Evolutionary conservation across 352 stramenopile species (phyloP).

Genomic region (Nothophytophthora sp.): DNA sequence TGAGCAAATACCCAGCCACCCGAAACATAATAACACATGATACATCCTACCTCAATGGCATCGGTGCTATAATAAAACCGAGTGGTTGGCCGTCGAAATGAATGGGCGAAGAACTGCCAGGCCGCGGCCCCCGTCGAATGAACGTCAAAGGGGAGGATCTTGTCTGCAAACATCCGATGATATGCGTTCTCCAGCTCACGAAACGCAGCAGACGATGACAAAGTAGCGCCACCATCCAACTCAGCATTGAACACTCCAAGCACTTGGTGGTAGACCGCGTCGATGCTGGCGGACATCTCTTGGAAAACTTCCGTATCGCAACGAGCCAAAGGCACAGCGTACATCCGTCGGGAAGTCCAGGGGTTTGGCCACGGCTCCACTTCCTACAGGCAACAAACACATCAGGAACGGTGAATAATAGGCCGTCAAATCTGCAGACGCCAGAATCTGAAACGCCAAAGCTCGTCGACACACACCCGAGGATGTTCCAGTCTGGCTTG

Average conservation of each 20-base stretch:
- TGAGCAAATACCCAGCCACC: too few relatives aligned
- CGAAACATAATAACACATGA: neutral
- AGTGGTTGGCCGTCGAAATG: conserved; percentile 24
- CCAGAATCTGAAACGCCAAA: too few relatives aligned
- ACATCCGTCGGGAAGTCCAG: conserved; percentile 20
- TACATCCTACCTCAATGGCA: neutral
- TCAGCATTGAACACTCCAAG: conserved; percentile 36
- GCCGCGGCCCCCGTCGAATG: conserved; percentile 25
- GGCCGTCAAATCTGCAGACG: too few relatives aligned
- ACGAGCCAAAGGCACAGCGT: conserved; percentile 14
- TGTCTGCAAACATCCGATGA: conserved; percentile 32
- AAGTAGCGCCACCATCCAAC: too few relatives aligned
- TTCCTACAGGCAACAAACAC: neutral
- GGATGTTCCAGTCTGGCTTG: conserved; percentile 1
- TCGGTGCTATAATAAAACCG: conserved; percentile 35
- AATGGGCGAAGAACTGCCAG: conserved; percentile 43
- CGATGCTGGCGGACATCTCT: conserved; percentile 22
- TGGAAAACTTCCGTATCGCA: conserved; percentile 24
- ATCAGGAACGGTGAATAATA: too few relatives aligned
- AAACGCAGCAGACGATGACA: too few relatives aligned
- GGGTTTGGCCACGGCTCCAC: neutral
- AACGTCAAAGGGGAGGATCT: conserved; percentile 40
- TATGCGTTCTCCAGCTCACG: conserved; percentile 6
- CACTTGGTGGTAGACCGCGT: conserved; percentile 35
- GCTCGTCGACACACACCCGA: conserved; percentile 6